These are phyloP conservation scores for Penicillium crystallinum DNA, from an alignment of 495 filamentous ascomycete species.

Conservation along the genomic window DNA sequence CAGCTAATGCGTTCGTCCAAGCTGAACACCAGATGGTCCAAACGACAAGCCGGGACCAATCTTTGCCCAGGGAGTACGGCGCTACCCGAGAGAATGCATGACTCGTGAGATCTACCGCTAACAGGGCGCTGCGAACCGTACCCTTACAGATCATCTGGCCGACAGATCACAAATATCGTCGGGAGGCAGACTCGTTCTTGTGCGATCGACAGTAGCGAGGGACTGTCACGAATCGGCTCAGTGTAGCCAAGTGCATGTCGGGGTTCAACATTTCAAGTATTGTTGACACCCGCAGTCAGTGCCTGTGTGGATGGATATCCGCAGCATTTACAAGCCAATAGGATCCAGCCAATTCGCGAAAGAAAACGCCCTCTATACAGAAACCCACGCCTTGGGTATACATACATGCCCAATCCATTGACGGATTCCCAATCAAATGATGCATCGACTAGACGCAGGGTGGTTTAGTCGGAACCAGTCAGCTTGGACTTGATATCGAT, in stretches of 20 bases:
- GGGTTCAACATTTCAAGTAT: background rate
- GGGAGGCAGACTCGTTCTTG: background rate
- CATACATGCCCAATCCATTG: background rate
- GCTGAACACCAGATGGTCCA: background rate
- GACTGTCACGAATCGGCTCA: background rate
- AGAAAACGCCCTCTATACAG: constrained; percentile 12
- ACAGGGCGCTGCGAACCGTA: constrained; percentile 1
- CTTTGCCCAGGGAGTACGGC: background rate
- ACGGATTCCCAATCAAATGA: background rate
- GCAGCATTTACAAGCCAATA: background rate
- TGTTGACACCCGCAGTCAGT: background rate
- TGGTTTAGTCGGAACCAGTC: constrained; percentile 37
- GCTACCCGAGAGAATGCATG: background rate
- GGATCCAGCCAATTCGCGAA: background rate
- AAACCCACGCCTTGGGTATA: constrained; percentile 1
- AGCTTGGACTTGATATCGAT: constrained; percentile 67
- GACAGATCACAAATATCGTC: constrained; percentile 16
- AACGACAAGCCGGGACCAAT: background rate
- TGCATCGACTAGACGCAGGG: background rate
- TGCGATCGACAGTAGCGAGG: constrained; percentile 1
- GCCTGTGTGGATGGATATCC: background rate
- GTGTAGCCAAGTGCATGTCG: background rate
- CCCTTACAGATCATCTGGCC: constrained; percentile 23
- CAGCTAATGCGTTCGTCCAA: background rate
- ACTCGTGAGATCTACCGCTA: constrained; percentile 5